phyloP scores from a whole-genome alignment of 1,284 basidiomycete genomes.

The Xanthoconium separans region DNA sequence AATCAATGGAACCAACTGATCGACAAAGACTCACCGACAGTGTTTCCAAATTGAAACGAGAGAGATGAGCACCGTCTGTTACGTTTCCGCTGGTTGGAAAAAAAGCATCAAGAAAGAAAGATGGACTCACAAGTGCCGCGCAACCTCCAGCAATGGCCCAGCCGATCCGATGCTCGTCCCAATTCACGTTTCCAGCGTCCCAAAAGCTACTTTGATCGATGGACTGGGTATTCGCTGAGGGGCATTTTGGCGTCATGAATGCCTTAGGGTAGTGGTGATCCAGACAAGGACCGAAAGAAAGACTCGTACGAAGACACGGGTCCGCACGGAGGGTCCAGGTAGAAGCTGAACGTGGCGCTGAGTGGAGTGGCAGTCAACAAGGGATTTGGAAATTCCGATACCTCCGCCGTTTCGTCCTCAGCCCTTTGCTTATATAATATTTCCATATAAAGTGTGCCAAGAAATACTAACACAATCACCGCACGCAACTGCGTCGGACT shows the following conservation, averaged over 20 bases:
- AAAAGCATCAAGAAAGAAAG: neutral
- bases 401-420: no score
- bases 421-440: neutral
- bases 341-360: no score
- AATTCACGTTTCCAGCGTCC: conserved; percentile 48
- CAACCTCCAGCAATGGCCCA: conserved; percentile 74
- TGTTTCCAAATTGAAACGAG: conserved; percentile 54
- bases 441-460: no score
- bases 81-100: conserved; percentile 1
- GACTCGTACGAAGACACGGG: conserved; percentile 10
- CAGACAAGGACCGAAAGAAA: neutral
- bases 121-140: conserved; percentile 52
- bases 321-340: neutral
- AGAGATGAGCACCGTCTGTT: conserved; percentile 62
- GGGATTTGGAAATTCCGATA: neutral
- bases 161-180: conserved; percentile 67
- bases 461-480: no score
- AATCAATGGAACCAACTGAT: neutral
- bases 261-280: neutral
- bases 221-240: conserved; percentile 48
- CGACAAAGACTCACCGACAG: conserved; percentile 49
- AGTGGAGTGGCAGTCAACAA: conserved; percentile 1
- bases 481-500: no score
- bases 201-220: conserved; percentile 66
- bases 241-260: conserved; percentile 39